phyloP scores from a whole-genome alignment of 2,329 filamentous ascomycete genomes.

The Acrodontium crateriforme region DNA sequence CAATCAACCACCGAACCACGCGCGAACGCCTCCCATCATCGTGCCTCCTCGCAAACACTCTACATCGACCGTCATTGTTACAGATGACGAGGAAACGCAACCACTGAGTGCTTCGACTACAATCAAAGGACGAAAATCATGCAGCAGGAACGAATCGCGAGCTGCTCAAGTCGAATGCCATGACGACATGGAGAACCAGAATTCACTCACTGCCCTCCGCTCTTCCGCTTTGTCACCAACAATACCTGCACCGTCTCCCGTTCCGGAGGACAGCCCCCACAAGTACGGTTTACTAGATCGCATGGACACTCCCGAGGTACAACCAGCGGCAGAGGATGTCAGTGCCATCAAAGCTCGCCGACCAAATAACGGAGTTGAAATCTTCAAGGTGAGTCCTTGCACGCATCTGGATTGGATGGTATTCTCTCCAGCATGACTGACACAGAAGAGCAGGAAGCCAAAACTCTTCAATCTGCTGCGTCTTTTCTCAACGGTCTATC shows the following conservation, averaged over 20 bases:
- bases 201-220: constrained; percentile 1
- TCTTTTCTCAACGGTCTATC: constrained; percentile 22
- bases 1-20: constrained; percentile 9
- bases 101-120: constrained; percentile 16
- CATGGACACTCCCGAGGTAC: constrained; percentile 16
- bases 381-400: constrained; percentile 18
- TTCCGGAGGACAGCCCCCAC: constrained; percentile 22
- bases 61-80: constrained; percentile 13
- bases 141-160: constrained; percentile 1
- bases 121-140: constrained; percentile 9
- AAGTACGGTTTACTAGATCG: constrained; percentile 21
- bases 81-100: constrained; percentile 8
- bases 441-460: constrained; percentile 21
- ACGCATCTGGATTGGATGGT: neutral
- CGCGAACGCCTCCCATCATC: constrained; percentile 7
- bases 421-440: too few relatives aligned
- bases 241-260: constrained; percentile 18
- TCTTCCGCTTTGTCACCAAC: constrained; percentile 15
- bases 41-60: constrained; percentile 10
- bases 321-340: constrained; percentile 7
- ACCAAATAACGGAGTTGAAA: constrained; percentile 19
- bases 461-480: constrained; percentile 18
- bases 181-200: constrained; percentile 2
- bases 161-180: constrained; percentile 3
- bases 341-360: constrained; percentile 14